Evolutionary conservation across 352 stramenopile species (phyloP), one percentile per base, ranked within the genome.

Genomic region (Phytophthora sp.): DNA sequence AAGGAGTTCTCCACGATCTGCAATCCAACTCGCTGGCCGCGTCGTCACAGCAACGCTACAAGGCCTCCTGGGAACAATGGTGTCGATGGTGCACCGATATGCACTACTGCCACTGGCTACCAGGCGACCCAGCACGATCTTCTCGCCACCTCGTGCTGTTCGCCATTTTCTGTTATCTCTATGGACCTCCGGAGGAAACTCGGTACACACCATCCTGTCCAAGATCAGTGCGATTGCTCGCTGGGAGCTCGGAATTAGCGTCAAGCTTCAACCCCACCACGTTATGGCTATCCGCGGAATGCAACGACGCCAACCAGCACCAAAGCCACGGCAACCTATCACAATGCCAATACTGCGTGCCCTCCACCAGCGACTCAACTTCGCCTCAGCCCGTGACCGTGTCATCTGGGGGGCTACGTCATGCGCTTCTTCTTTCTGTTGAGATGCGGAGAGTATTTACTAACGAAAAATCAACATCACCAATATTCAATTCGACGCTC

Each of bases 381-480:
- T 77, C 43, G 38, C 7, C 13, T 49, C 17, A 20, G 6, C 50
- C 38, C 63, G 69, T 61, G 68, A 77, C 45, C 64, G 68, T 53
- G 57, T 73, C 54, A 37, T 75, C 35, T 75, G 60, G 57, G 67
- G 59, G 72, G 60, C 50, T 68, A 42, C 55, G 58, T 69, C 56
- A 50, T 69, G 53, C 50, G 56, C 32, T 69, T 62, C 48, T 69
- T 61, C 42, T 60, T 66, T 59, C 20, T 69, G 0, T 23, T 64
- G 4, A 49, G 66, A 21, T 23, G 59, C n/a, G 27, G 18, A 4
- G 66, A 74, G 12, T 69, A 64, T 45, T 24, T 74, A 0, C 7
- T 6, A 0, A 35, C 49, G 1, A 24, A 10, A n/a, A 41, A 54
- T 3, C 15, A 46, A 4, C 35, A 62, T 11, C 69, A 78, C 48